phyloP scores from a whole-genome alignment of 2,329 filamentous ascomycete species.

The Aspergillus sp. region DNA sequence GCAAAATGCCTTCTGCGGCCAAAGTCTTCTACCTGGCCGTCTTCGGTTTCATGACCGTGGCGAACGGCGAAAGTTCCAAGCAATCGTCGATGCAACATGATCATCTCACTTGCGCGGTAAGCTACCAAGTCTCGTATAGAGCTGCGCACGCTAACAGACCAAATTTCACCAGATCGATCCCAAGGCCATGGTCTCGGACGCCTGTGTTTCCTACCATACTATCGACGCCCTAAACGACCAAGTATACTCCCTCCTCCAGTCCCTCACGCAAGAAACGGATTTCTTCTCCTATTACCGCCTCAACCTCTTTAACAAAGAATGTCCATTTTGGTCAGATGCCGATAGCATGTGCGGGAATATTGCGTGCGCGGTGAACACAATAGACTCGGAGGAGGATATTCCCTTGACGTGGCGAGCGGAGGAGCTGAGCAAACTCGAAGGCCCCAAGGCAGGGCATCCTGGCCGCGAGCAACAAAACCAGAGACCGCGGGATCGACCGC shows the following conservation, averaged over 20 bases:
- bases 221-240: conserved; percentile 82
- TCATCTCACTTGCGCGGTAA: conserved; percentile 61
- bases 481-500: conserved; percentile 68
- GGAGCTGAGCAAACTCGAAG: conserved; percentile 89
- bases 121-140: conserved; percentile 29
- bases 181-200: conserved; percentile 86
- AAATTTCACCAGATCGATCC: conserved; percentile 71
- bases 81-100: conserved; percentile 37
- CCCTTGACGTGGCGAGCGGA: conserved; percentile 88
- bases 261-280: conserved; percentile 84
- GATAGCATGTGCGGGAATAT: conserved; percentile 96
- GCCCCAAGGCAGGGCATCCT: conserved; percentile 88
- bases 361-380: conserved; percentile 90
- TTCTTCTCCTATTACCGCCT: conserved; percentile 98
- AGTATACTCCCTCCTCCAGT: conserved; percentile 75
- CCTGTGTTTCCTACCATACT: conserved; percentile 89
- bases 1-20: conserved; percentile 57
- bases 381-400: conserved; percentile 94
- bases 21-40: conserved; percentile 65
- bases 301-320: conserved; percentile 91
- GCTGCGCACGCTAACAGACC: conserved; percentile 12
- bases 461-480: conserved; percentile 74
- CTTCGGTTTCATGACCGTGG: conserved; percentile 60
- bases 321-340: conserved; percentile 94
- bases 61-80: conserved; percentile 51